Evolutionary conservation across 139 green algal species (phyloP), one percentile per base, ranked within the genome.

Genomic region (Haematococcus lacustris): DNA sequence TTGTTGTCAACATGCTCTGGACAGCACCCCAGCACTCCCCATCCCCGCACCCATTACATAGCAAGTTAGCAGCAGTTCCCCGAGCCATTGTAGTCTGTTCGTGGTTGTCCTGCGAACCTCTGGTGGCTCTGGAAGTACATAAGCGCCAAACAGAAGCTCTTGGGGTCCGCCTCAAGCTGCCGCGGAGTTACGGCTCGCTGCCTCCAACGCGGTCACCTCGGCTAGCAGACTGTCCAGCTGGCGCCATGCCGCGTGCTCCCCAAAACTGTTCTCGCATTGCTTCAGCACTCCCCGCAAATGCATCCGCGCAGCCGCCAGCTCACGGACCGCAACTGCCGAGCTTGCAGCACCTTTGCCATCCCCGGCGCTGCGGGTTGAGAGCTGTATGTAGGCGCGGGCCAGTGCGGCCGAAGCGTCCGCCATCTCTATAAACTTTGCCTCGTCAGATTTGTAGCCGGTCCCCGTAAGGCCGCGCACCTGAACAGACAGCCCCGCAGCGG

Each of bases 251-350:
- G 51, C 30, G 21, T 78, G 67, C 34, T 84, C 84, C 3, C 25
- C 78, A 65, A 89, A 93, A 0, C 40, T 34, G 41, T 83, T 78
- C 39, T 80, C 71, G 7, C 81, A 84, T 72, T 90, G 83, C 68
- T 91, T 86, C 30, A 93, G 41, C 38, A 93, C 50, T 1, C 83
- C 81, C 0, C 85, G 68, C 38, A 95, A 74, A 38, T 93, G 89
- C 88, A 95, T 85, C 25, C 89, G 82, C 1, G 84, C 87, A 4
- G 86, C 81, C 9, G 83, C 73, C 38, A 93, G 76, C 38, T 93
- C 87, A 0, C 80, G 79, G 9, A 64, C 37, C 7, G 47, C 71
- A 37, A 33, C 6, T 23, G 23, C 35, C 30, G 38, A 26, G 25
- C 37, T 51, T 51, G 63, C 7, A 34, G 63, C 38, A 26, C 40